These are phyloP conservation scores for Mortierella sp. DNA, from an alignment of 371 early-diverging fungal genomes.

Conservation along the genomic window DNA sequence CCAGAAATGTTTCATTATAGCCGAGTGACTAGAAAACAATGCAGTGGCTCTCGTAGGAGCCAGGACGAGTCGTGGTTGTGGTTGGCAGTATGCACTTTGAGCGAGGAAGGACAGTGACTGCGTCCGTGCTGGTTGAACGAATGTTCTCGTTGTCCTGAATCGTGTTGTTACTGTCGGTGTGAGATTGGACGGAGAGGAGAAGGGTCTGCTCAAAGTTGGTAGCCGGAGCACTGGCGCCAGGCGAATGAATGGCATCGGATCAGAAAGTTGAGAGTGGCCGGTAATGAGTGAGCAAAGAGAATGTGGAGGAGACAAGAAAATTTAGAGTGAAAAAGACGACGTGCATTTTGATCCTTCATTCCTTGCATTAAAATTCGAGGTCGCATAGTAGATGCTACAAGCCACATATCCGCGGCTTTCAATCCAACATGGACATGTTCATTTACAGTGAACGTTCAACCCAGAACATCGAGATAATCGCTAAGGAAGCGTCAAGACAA, in stretches of 20 bases:
- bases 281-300: background rate
- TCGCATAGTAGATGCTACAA: no score
- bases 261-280: background rate
- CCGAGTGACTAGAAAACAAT: background rate
- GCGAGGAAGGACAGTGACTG: background rate
- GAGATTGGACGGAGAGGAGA: background rate
- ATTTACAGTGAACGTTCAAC: no score
- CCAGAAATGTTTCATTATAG: background rate
- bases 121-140: background rate
- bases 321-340: no score
- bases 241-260: conserved; percentile 3
- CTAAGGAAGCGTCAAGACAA: no score
- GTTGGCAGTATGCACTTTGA: background rate
- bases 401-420: no score
- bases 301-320: background rate
- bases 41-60: background rate
- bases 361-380: no score
- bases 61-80: background rate
- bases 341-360: no score
- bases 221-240: background rate
- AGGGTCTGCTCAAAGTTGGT: background rate
- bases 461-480: no score
- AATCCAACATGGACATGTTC: no score
- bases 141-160: background rate
- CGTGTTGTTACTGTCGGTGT: background rate